These are phyloP conservation scores for Alternaria metachromatica DNA, from an alignment of 2,329 filamentous ascomycete species.

Conservation along the genomic window DNA sequence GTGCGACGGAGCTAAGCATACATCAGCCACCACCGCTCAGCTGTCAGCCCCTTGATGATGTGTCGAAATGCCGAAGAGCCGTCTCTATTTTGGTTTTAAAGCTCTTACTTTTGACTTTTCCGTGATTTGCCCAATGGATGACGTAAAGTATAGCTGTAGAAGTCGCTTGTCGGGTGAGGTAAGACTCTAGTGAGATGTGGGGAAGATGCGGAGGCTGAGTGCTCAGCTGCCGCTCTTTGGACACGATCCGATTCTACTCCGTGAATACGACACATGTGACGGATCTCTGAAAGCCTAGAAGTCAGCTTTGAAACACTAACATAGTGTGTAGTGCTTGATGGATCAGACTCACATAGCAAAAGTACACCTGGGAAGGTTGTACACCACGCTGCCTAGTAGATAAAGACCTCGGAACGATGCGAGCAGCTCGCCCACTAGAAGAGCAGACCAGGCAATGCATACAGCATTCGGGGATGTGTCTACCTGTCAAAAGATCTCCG, in stretches of 20 bases:
- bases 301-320: no score
- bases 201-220: neutral
- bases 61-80: neutral
- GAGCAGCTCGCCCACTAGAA: no score
- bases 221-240: neutral
- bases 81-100: neutral
- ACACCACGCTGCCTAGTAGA: no score
- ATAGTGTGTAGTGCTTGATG: no score
- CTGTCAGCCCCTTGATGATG: neutral
- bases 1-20: neutral
- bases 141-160: neutral
- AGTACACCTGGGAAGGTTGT: no score
- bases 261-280: no score
- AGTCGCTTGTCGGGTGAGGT: neutral
- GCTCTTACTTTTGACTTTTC: neutral
- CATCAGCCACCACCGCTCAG: conserved; percentile 1
- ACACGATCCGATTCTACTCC: neutral
- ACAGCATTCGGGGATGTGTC: no score
- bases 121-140: neutral
- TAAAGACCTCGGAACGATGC: no score
- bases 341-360: no score
- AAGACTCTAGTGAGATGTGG: conserved; percentile 1
- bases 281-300: no score
- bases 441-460: no score
- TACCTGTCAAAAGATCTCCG: no score